Evolutionary conservation across 352 stramenopile genomes (phyloP).

Genomic region (Phytophthora sojae): DNA sequence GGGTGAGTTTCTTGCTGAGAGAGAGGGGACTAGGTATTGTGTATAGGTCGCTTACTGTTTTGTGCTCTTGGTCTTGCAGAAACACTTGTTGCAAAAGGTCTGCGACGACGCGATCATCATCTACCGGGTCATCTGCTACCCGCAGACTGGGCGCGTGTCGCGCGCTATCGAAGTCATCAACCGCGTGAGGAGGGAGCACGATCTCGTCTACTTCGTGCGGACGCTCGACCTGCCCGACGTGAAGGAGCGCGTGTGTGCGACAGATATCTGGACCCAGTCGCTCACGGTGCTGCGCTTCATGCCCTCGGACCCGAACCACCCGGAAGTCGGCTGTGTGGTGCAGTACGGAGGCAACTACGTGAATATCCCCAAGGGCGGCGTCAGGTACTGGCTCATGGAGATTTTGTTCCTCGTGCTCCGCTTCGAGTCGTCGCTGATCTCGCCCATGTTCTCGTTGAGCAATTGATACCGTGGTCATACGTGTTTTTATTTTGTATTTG

Average conservation of each 20-base stretch:
- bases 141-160: constrained; percentile 45
- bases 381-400: constrained; percentile 70
- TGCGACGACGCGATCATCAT: constrained; percentile 58
- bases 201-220: constrained; percentile 57
- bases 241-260: constrained; percentile 41
- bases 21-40: background rate
- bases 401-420: constrained; percentile 63
- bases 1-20: constrained; percentile 27
- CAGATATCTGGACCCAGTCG: constrained; percentile 49
- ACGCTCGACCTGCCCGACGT: constrained; percentile 51
- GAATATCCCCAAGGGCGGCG: constrained; percentile 46
- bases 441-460: constrained; percentile 54
- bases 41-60: background rate
- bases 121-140: constrained; percentile 61
- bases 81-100: constrained; percentile 56
- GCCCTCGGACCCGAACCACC: constrained; percentile 37
- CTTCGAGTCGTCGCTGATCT: constrained; percentile 59
- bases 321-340: constrained; percentile 46
- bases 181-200: constrained; percentile 46
- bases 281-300: constrained; percentile 58
- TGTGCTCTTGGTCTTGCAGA: constrained; percentile 20
- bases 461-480: constrained; percentile 21
- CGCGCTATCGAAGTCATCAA: constrained; percentile 57
- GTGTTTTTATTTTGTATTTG: constrained; percentile 12
- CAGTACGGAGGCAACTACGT: constrained; percentile 55